Percentiles rank a stretch among this genome's conserved stretches.
Conservation (phyloP, 2,329 filamentous ascomycete species). For the Scedosporium dehoogii region DNA sequence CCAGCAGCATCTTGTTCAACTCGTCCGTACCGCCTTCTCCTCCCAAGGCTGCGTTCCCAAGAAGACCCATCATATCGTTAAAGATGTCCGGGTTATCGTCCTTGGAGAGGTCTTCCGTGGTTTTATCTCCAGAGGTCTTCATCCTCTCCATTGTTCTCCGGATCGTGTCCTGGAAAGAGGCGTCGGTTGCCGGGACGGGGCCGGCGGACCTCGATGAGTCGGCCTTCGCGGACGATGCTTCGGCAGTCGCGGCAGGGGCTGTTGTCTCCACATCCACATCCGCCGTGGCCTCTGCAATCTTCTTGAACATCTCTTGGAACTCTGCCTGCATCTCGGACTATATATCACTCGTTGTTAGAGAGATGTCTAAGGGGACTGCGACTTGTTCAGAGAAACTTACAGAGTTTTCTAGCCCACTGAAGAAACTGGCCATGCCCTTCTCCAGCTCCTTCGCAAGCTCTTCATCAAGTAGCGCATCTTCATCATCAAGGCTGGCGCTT, state of each 20-base stretch:
- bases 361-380: not conserved
- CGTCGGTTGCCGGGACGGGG: conserved; percentile 38
- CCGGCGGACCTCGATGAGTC: conserved; percentile 13
- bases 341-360: not conserved
- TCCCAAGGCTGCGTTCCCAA: conserved; percentile 57
- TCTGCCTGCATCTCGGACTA: conserved; percentile 66
- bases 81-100: conserved; percentile 53
- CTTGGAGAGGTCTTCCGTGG: conserved; percentile 35
- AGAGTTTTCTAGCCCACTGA: conserved; percentile 58
- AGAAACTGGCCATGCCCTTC: conserved; percentile 75
- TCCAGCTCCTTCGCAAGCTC: conserved; percentile 83
- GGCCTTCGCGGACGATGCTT: conserved; percentile 19
- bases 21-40: conserved; percentile 62
- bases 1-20: conserved; percentile 88
- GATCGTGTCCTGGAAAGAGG: conserved; percentile 85
- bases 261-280: conserved; percentile 18
- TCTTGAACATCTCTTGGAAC: conserved; percentile 69
- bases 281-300: conserved; percentile 37
- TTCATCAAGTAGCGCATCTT: conserved; percentile 51
- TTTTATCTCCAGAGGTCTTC: conserved; percentile 72
- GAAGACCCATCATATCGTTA: conserved; percentile 83
- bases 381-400: conserved; percentile 25
- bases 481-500: conserved; percentile 12
- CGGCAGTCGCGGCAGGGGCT: conserved; percentile 13
- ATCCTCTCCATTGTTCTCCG: conserved; percentile 92